Conservation (phyloP, 2,329 filamentous ascomycete genomes). For the Talaromyces sp. region DNA sequence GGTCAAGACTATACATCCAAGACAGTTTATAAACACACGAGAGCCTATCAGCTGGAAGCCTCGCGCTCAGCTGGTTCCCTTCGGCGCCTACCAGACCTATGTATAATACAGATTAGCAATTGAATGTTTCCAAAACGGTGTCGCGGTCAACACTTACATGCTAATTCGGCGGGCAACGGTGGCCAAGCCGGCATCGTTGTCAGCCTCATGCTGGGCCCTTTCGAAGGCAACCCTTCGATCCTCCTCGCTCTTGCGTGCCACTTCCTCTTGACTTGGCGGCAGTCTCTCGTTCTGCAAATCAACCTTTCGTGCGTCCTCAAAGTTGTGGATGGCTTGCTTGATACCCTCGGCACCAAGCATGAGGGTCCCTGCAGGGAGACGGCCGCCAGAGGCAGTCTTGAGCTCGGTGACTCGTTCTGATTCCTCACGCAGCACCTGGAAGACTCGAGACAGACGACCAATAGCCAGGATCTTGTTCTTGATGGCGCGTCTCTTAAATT, state of each 20-base stretch:
- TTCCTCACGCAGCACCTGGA: conserved; percentile 96
- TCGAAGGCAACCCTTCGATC: conserved; percentile 78
- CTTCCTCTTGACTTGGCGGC: conserved; percentile 88
- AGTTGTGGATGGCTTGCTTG: conserved; percentile 95
- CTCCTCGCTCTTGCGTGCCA: conserved; percentile 74
- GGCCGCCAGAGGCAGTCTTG: conserved; percentile 91
- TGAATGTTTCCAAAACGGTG: not conserved
- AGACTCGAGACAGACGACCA: conserved; percentile 90
- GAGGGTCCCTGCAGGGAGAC: conserved; percentile 87
- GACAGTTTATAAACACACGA: not conserved
- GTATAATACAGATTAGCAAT: conserved; percentile 1
- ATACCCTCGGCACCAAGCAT: conserved; percentile 98
- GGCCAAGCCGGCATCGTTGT: conserved; percentile 84
- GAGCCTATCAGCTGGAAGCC: conserved; percentile 1
- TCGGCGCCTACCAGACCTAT: conserved; percentile 13
- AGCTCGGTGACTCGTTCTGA: conserved; percentile 95
- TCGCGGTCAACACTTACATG: conserved; percentile 64
- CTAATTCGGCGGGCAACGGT: conserved; percentile 85
- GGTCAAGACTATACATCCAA: not conserved
- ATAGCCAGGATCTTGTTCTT: conserved; percentile 99
- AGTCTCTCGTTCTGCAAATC: conserved; percentile 94
- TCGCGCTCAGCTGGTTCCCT: conserved; percentile 10
- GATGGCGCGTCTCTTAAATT: conserved; percentile 93
- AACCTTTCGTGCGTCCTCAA: conserved; percentile 94
- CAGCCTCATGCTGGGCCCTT: conserved; percentile 79